These are phyloP conservation scores for Tuctoria greenei DNA, from an alignment of 176 grass and related monocot genomes.

Conservation along the genomic window DNA sequence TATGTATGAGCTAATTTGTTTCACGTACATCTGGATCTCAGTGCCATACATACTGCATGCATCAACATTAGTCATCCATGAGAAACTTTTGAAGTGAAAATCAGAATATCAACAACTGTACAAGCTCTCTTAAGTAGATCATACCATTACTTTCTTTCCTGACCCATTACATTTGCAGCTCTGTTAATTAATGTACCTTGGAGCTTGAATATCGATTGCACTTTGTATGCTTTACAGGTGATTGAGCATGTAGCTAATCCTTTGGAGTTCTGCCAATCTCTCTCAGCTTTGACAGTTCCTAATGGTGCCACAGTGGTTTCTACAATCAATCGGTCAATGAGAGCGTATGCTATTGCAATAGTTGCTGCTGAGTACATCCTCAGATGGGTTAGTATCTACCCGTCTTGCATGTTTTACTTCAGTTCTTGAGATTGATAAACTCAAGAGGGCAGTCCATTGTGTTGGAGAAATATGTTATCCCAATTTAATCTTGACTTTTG, in stretches of 20 bases:
- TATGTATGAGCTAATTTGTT: not conserved
- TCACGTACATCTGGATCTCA: not conserved
- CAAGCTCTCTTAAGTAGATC: not conserved
- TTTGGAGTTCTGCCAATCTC: conserved; percentile 75
- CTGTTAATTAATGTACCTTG: conserved; percentile 23
- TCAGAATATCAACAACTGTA: conserved; percentile 11
- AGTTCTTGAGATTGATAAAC: not conserved
- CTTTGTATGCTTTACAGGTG: conserved; percentile 64
- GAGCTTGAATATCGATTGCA: conserved; percentile 12
- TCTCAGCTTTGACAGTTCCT: conserved; percentile 66
- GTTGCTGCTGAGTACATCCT: conserved; percentile 89
- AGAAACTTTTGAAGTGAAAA: not conserved
- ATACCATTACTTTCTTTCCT: too few relatives aligned
- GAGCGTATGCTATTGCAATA: conserved; percentile 88
- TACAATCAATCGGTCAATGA: conserved; percentile 91
- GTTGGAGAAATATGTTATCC: conserved; percentile 27
- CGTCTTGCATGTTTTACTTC: conserved; percentile 19
- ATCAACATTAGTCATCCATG: not conserved
- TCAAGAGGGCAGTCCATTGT: conserved; percentile 9
- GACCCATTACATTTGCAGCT: not conserved
- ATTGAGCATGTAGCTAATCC: conserved; percentile 92
- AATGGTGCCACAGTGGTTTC: conserved; percentile 75
- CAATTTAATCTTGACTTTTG: conserved; percentile 4
- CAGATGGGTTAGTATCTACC: conserved; percentile 64
- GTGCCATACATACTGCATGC: not conserved